Base-by-base conservation (phyloP, 441 rosid genomes). In the Croton laevigatus region DNA sequence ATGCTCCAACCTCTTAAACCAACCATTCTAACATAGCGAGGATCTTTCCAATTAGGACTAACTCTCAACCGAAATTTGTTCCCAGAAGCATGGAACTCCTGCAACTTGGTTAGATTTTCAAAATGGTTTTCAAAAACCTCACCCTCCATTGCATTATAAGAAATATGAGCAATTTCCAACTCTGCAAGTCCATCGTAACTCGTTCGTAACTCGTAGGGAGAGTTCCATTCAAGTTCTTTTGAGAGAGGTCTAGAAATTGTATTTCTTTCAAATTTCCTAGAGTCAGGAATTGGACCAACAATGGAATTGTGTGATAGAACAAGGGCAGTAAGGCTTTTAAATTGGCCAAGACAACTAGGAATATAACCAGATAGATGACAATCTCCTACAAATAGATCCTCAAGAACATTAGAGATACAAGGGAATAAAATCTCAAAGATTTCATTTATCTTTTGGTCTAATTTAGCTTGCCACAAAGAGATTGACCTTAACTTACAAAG, bases 371-470 rank as follows among this genome's bases (percentile, higher is more conserved):
- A 22, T 14, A 63, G 12, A 9, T 63, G n/a, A 46, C 45, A 64
- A 5, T 10, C 2, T 22, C 2, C 1, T 22, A 54, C 20, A 20
- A 1, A 4, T 7, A 54, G 12, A 20, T 10, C 20, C 9, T 54
- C 32, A 20, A 54, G 59, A 48, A 22, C 55, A 45, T 48, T 19
- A 7, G 68, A 64, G 14, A 22, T n/a, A 20, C 55, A 64, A 3
- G 3, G 40, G 3, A 40, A 38, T 34, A 64, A 6, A 22, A 64
- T 23, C 7, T 17, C 19, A 22, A 64, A 40, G 4, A 64, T 22
- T 10, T 62, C 16, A 40, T 64, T 45, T 45, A 64, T 64, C 38
- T 64, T 38, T 46, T 64, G 68, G 54, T 7, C 32, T 55, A 64
- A 7, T 5, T 45, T 27, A 20, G 44, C 34, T 4, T 20, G 4